Evolutionary conservation across 1,139 yeast genomes (phyloP), one percentile per base, ranked within the genome.

Genomic region (Taphrina sp.): DNA sequence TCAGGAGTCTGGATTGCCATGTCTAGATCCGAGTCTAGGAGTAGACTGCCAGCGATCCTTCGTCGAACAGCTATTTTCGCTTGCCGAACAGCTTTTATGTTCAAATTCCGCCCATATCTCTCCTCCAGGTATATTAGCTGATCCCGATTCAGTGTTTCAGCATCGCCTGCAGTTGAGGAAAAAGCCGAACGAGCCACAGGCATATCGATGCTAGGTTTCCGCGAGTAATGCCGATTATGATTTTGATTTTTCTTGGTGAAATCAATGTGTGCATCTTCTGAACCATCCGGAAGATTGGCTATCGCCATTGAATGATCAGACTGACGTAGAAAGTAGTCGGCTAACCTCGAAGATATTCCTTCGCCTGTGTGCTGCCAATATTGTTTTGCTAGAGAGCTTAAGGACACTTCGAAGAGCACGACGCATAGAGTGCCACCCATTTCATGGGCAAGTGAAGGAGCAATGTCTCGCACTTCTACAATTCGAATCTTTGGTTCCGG

Each of bases 291-390:
- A 73, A 71, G 62, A 36, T 49, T 53, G 76, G 63, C 85, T 72
- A 24, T 63, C 76, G 63, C 85, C 72, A 34, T 63, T 81, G 86
- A 20, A 3, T 20, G 24, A 7, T 49, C 54, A n/a, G 43, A 31
- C 46, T 49, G 54, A 59, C 79, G 80, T 58, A 85, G 70, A 41
- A 86, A 80, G 65, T 87, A 92, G 68, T 90, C 96, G 1, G 90
- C 96, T 70, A 83, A 73, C 64, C 97, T 74, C 8, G 95, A 86
- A 17, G 96, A 86, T 41, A 92, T 79, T 10, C 96, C 96, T 69
- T 92, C 97, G 29, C 98, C 98, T 0, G 95, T 76, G 65, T 90
- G 96, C 67, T 90, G 96, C 98, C 98, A 92, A 70, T 86, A 92
- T 64, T 81, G 81, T 67, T 88, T 89, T 31, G 94, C 92, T 3